A percentile compares a stretch with the other conserved stretches of the same genome.
Conservation (phyloP, 257 asterid genomes). For the Solanum ossicruentum region DNA sequence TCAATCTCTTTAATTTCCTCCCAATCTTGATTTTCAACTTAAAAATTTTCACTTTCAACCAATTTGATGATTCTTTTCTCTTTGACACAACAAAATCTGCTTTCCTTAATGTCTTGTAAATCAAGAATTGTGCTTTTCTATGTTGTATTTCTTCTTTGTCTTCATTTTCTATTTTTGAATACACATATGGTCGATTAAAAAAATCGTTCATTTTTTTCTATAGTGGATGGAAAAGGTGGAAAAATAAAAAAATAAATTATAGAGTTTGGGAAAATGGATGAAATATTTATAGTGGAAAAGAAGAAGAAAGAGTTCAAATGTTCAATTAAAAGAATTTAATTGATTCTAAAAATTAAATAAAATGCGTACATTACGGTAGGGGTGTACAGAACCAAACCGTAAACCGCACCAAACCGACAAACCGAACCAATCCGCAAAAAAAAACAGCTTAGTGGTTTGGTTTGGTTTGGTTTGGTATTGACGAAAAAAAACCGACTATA, state of each 20-base stretch:
- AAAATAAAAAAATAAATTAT: neutral
- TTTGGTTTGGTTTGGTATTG: too few species aligned
- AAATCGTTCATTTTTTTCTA: conserved; percentile 9
- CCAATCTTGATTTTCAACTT: conserved; percentile 57
- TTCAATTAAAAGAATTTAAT: neutral
- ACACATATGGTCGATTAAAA: conserved; percentile 10
- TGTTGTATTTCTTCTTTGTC: conserved; percentile 46
- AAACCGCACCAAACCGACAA: too few species aligned
- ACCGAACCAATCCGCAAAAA: too few species aligned
- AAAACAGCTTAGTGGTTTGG: too few species aligned
- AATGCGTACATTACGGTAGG: too few species aligned
- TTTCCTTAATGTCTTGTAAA: conserved; percentile 43
- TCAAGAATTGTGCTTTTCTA: conserved; percentile 64
- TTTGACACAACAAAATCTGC: conserved; percentile 15
- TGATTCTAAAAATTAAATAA: neutral
- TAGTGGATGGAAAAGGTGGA: neutral
- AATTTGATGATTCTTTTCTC: conserved; percentile 22
- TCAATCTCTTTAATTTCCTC: conserved; percentile 40
- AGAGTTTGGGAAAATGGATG: neutral
- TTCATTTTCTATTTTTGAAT: conserved; percentile 41
- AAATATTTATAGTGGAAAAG: neutral
- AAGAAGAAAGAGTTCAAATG: neutral
- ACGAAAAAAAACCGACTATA: too few species aligned
- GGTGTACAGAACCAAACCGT: too few species aligned
- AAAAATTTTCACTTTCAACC: conserved; percentile 41